Base-by-base conservation (phyloP, 208 protist species). In the Endotrypanum monterogeii region DNA sequence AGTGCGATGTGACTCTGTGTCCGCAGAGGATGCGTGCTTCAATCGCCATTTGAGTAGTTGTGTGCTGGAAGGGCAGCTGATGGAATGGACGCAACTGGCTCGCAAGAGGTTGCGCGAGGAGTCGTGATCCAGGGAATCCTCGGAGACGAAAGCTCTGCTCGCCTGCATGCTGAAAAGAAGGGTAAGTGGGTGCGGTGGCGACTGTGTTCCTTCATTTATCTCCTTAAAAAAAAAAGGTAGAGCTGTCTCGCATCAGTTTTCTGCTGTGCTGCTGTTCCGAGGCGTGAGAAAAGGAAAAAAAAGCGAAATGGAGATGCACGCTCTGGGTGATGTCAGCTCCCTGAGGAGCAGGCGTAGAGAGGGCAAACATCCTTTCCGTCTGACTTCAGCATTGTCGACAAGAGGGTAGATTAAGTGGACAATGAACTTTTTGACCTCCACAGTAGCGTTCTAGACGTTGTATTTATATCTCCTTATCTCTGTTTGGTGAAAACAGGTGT, bases 11-110 rank as follows among this genome's bases (percentile, higher is more conserved):
- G 41, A 73, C 11, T 35, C 57, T 11, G 11, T 62, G 3, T 73
- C 73, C 48, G 78, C 63, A 1, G 72, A 63, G 1, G 56, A 78
- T 16, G 65, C 37, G 44, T 60, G 76, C 30, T 57, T 76, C 4
- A 52, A 78, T 30, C 71, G 74, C 25, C 51, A 81, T 12, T 57
- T 84, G 14, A 80, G 73, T 44, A 67, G 79, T 32, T 74, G 77
- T 52, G 73, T 82, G 35, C 48, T 89, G 51, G 85, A 91, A 32
- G 73, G 86, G 62, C 89, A 90, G 74, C 72, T 94, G 56, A 72
- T 71, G 30, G 79, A 84, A 66, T 94, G 89, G 89, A 75, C 77
- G 51, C 84, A 80, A 11, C 55, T 73, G 39, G 78, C 85, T 46
- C 84, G 77, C 39, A 85, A 86, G 54, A 79, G 85, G 3, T 74